A percentile compares a stretch with the other conserved stretches of the same genome.
These are phyloP conservation scores for Metarhizium rileyi DNA, from an alignment of 2,329 filamentous ascomycete species.

Conservation along the genomic window DNA sequence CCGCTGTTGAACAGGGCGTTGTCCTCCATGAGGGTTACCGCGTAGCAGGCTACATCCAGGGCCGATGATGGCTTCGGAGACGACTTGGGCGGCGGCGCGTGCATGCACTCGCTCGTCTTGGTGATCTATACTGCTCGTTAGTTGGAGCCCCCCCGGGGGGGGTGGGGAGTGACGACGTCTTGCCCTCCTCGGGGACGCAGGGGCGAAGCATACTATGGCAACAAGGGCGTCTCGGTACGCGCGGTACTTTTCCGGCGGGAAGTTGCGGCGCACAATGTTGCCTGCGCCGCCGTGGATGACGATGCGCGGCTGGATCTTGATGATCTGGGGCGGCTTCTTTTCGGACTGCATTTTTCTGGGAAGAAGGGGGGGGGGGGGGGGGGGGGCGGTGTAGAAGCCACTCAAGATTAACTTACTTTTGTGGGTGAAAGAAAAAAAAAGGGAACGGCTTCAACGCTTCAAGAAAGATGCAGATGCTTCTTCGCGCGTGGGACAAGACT, in stretches of 20 bases:
- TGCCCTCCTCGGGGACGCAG: no score
- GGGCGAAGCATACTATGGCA: conserved; percentile 46
- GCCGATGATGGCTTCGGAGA: conserved; percentile 40
- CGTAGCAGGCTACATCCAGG: conserved; percentile 64
- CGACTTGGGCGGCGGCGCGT: conserved; percentile 10
- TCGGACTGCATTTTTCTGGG: conserved; percentile 31
- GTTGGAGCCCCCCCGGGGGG: background rate
- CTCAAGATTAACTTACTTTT: no score
- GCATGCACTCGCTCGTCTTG: conserved; percentile 38
- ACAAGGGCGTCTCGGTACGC: conserved; percentile 52
- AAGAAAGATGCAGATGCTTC: background rate
- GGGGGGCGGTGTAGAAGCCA: no score
- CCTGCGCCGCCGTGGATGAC: conserved; percentile 69
- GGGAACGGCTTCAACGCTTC: background rate
- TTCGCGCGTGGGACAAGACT: background rate
- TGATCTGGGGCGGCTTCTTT: conserved; percentile 3
- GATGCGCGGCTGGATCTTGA: conserved; percentile 41
- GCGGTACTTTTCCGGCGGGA: conserved; percentile 47
- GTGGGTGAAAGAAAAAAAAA: no score
- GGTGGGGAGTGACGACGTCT: background rate
- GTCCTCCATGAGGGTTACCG: conserved; percentile 68
- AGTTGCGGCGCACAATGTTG: conserved; percentile 51
- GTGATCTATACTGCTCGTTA: conserved; percentile 25
- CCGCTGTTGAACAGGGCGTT: conserved; percentile 77
- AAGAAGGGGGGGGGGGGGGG: no score